A percentile compares a stretch with the other conserved stretches of the same genome.
Evolutionary conservation across 1,284 basidiomycete genomes (phyloP).

Genomic region (Caloboletus inedulis): DNA sequence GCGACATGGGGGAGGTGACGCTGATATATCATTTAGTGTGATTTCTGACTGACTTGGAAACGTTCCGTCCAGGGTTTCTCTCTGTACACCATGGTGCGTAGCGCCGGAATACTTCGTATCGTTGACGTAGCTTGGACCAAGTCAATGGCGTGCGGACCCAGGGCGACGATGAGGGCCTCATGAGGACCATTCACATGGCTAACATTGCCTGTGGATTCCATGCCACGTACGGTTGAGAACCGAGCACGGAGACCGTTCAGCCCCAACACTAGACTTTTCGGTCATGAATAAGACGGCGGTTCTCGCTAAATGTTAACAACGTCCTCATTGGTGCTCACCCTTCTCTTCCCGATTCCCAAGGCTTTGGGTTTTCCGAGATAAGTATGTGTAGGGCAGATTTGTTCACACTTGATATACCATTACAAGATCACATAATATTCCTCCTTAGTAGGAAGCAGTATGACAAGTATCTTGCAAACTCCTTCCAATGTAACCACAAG

Average conservation of each 20-base stretch:
- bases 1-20: slow-evolving; percentile 58
- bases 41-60: slow-evolving; percentile 2
- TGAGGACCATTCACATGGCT: slow-evolving; percentile 61
- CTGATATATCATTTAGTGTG: background rate
- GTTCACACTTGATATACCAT: too few species aligned
- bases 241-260: background rate
- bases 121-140: background rate
- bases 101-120: background rate
- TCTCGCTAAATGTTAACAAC: slow-evolving; percentile 49
- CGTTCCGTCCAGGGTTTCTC: slow-evolving; percentile 47
- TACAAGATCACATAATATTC: too few species aligned
- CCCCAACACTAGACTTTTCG: slow-evolving; percentile 41
- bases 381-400: too few species aligned
- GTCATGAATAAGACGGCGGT: slow-evolving; percentile 60
- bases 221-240: slow-evolving; percentile 44
- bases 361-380: too few species aligned
- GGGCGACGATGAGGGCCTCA: slow-evolving; percentile 59
- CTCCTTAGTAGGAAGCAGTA: too few species aligned
- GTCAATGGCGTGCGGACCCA: slow-evolving; percentile 19
- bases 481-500: too few species aligned
- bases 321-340: slow-evolving; percentile 61
- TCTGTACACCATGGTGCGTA: slow-evolving; percentile 46
- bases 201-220: slow-evolving; percentile 67
- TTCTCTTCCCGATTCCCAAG: slow-evolving; percentile 59
- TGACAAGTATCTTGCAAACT: too few species aligned